Base-by-base conservation (phyloP, 1,284 basidiomycete genomes). In the Apiotrichum gamsii region DNA sequence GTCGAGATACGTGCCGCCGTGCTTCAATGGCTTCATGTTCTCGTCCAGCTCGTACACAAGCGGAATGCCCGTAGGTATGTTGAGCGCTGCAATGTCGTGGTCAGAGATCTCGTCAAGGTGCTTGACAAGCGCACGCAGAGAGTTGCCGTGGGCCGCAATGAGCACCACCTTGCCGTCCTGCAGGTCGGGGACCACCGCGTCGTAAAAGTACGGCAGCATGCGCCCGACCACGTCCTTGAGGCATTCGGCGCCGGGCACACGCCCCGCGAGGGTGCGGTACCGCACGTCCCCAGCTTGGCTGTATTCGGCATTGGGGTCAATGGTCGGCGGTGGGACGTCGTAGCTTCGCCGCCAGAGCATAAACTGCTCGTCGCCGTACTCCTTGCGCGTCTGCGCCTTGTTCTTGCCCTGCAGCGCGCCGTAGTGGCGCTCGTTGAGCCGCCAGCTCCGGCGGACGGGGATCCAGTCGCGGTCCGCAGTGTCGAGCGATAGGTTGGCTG, bases 141-240 rank as follows among this genome's bases (percentile, higher is more conserved):
- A 45, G 44, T 45, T 45, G 21, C 44, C 44, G 23, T 45, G 44
- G 3, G 44, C 44, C 5, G 44, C 19, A 4, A 45, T 8, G 15
- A 45, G 36, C 2, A 45, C 44, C 13, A 36, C 23, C 37, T 38
- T 39, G 10, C 37, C 37, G 5, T 28, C 28, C 29, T 39, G 30
- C 23, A 45, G 37, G 23, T 45, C 37, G 16, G 44, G 37, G 6
- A 39, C 30, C 23, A 45, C 20, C 5, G 21, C 29, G 2, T 39
- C 23, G 18, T 39, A 11, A 23, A 18, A 45, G 44, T 45, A 45
- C 11, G 44, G 44, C 8, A 39, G 21, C 25, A 45, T 32, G 44
- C 44, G 44, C 18, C 16, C 23, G 21, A 45, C 44, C 10, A 45
- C 44, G 18, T 45, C 44, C 44, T 45, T 45, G 36, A 45, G 44